Evolutionary conservation across 2,329 filamentous ascomycete species (phyloP).

Genomic region (Penicillium verrucosum): DNA sequence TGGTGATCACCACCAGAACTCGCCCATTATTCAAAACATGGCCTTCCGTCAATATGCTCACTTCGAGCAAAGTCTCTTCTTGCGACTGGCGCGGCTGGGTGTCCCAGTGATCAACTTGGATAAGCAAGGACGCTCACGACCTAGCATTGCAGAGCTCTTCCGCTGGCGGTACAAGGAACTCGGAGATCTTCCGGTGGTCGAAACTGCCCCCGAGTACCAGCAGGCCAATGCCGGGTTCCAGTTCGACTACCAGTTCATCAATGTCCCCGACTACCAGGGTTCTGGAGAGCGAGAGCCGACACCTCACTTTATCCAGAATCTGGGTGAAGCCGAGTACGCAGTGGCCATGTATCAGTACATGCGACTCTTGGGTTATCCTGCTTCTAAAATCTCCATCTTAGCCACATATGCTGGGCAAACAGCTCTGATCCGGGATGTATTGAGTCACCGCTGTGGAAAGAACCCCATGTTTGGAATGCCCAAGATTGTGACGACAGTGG

Average conservation of each 20-base stretch:
- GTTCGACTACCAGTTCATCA: constrained; percentile 94
- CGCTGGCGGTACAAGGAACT: constrained; percentile 86
- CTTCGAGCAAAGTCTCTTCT: constrained; percentile 92
- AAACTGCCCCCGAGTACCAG: constrained; percentile 66
- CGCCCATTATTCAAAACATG: constrained; percentile 88
- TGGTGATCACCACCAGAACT: constrained; percentile 95
- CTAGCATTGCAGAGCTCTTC: constrained; percentile 84
- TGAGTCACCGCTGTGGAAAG: constrained; percentile 76
- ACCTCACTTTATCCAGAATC: constrained; percentile 92
- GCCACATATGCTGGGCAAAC: constrained; percentile 92
- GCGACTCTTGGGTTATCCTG: constrained; percentile 89
- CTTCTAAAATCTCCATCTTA: constrained; percentile 77
- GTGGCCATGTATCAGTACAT: constrained; percentile 97
- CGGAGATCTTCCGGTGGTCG: constrained; percentile 73
- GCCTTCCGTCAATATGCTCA: constrained; percentile 95
- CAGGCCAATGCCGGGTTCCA: constrained; percentile 86
- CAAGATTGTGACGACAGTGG: constrained; percentile 86
- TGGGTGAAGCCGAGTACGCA: constrained; percentile 95
- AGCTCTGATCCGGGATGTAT: constrained; percentile 81
- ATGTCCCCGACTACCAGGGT: constrained; percentile 90
- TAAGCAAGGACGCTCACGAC: constrained; percentile 85
- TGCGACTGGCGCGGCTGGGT: constrained; percentile 81
- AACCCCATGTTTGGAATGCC: constrained; percentile 86
- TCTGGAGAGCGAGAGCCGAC: constrained; percentile 83
- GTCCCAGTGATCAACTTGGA: constrained; percentile 90